Evolutionary conservation across 495 filamentous ascomycete species (phyloP), one percentile per base, ranked within the genome.

Genomic region (Aspergillus sclerotioniger): DNA sequence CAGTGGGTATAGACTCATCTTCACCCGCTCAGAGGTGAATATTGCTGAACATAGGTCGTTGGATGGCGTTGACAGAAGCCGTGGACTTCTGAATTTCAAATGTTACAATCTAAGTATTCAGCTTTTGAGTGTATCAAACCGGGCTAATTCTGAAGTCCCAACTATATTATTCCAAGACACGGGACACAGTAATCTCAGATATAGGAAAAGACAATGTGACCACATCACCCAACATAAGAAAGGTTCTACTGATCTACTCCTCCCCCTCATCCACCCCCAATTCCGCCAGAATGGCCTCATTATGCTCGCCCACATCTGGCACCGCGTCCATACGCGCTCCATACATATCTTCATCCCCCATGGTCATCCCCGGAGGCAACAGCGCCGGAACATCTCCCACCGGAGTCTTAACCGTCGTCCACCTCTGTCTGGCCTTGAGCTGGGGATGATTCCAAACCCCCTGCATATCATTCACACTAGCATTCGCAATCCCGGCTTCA

Each of bases 401-500:
- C 1, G 76, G 70, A 8, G 77, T 81, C 16, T 74, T 51, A 8
- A 82, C 67, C 52, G 77, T 67, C 1, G 77, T 74, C 80, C 78
- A 81, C 0, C 77, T 68, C 25, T 67, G 67, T 5, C 79, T 56
- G 19, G 75, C 72, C 43, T 68, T 60, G 0, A 80, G 69, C 52
- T 82, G 80, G 1, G 76, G 72, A 62, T 81, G 78, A 7, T 74
- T 63, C 78, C 76, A 80, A 3, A 81, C 67, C 8, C 67, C 75
- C 17, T 79, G 68, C 76, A 82, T 79, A 46, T 78, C 72, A 52
- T 81, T 80, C 4, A 80, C 69, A 58, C 71, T 79, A 0, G 77
- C 76, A 61, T 82, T 82, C 16, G 80, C 78, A 28, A 81, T 77
- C 3, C 63, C 39, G 0, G 71, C 70, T 13, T 56, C 56, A 25